A percentile compares a stretch with the other conserved stretches of the same genome.
These are phyloP conservation scores for Nothophytophthora sp. DNA, from an alignment of 352 stramenopile species.

Conservation along the genomic window DNA sequence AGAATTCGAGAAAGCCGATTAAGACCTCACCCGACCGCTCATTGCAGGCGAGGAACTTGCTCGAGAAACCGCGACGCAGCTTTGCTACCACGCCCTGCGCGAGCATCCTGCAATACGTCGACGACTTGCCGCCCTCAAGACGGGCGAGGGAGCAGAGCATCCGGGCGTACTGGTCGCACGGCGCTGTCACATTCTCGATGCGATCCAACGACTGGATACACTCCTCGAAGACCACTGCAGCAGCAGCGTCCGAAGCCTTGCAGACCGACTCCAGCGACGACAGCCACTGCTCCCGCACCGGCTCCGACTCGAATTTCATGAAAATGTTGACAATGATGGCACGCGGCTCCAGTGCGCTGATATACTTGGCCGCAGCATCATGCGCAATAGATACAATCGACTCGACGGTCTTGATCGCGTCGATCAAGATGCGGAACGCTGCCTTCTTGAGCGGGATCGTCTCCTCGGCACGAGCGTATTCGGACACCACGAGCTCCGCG, in stretches of 20 bases:
- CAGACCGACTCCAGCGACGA: conserved; percentile 80
- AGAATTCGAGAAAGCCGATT: conserved; percentile 75
- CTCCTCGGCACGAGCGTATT: conserved; percentile 50
- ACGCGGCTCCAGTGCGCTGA: conserved; percentile 44
- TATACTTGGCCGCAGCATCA: conserved; percentile 67
- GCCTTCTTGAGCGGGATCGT: conserved; percentile 36
- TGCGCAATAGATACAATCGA: conserved; percentile 75
- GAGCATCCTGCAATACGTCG: conserved; percentile 51
- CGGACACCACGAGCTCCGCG: conserved; percentile 73
- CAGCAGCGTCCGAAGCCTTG: conserved; percentile 38
- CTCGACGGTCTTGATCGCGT: conserved; percentile 83
- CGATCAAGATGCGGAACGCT: conserved; percentile 76
- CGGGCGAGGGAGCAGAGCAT: conserved; percentile 75
- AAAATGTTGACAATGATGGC: conserved; percentile 60
- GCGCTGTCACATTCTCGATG: conserved; percentile 62
- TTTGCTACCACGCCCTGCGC: conserved; percentile 59
- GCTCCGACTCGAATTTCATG: conserved; percentile 62
- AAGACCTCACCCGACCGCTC: conserved; percentile 69
- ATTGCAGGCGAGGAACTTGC: conserved; percentile 79
- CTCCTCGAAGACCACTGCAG: conserved; percentile 65
- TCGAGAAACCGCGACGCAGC: conserved; percentile 68
- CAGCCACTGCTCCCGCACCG: conserved; percentile 86
- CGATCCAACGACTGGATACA: conserved; percentile 59
- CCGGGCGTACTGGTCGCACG: conserved; percentile 73
- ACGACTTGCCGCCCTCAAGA: conserved; percentile 45